Base-by-base conservation (phyloP, 345 rosid species). In the Salix dunnii region DNA sequence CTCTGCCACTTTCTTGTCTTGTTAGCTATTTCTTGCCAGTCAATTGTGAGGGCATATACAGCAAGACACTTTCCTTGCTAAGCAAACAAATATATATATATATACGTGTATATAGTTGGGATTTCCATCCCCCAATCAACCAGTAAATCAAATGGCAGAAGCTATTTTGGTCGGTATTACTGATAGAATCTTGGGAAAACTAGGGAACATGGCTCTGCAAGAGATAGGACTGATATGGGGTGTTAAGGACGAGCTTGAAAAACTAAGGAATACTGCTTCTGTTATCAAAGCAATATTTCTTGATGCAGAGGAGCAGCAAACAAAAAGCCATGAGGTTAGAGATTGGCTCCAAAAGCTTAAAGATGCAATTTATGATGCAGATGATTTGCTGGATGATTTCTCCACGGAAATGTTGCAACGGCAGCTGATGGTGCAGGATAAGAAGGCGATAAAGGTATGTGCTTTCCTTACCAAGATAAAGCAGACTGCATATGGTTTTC, bases 341-440 rank as follows among this genome's bases (percentile, higher is more conserved):
- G 77, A 74, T 66, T 74, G 77, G 77, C 49, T 74, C 0, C 49
- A 23, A 14, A 74, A 74, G 64, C 77, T 74, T 13, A 74, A 74
- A 65, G 77, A 74, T 48, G 63, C n/a, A 16, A 60, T 74, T 70
- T 74, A 46, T 66, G 77, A 74, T 74, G 71, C 71, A 7, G 77
- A 74, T 65, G 77, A 74, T 10, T 16, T 74, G 49, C 25, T 74
- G n/a, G 77, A 74, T 65, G 20, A 28, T 5, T 27, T 16, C 51
- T 70, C 71, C 10, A 74, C 71, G 16, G 66, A 62, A 49, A 61
- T 61, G 66, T 48, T 62, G 36, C 71, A 74, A 48, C 31, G 21
- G 5, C 63, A 31, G 21, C 6, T 46, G 30, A 40, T 28, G 21
- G 64, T 40, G 9, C 76, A 62, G 18, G 76, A 40, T 13, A 16